Evolutionary conservation across 2,329 filamentous ascomycete species (phyloP), one percentile per base, ranked within the genome.

Genomic region (Orbilia quercus): DNA sequence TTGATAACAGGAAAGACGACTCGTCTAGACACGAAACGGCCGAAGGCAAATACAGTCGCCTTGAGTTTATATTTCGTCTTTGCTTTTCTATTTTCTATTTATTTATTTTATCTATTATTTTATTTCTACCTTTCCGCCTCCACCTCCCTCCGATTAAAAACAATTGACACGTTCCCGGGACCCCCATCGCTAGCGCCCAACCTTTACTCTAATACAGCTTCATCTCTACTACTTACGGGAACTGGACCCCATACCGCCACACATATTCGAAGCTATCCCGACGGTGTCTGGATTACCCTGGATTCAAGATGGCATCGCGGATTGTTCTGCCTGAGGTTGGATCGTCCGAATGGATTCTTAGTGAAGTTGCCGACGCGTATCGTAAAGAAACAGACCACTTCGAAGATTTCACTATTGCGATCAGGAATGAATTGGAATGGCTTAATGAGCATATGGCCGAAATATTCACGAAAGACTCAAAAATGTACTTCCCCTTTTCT

Each of bases 401-500:
- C 62, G 94, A 98, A 77, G 96, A 99, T 82, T 96, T 98, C 79
- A 88, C 91, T 45, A 98, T 91, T 82, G 92, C 92, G 28, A 93
- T 91, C 75, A 88, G 91, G 69, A 96, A 98, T 82, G 95, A 99
- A 81, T 84, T 98, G 79, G 93, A 98, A 80, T 99, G 95, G 95
- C 84, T 99, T 78, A 98, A 99, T 79, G 95, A 98, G 82, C 95
- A 99, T 81, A 97, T 99, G 94, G 88, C 88, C 54, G 92, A 96
- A 75, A 91, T 99, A 79, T 96, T 98, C 80, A 90, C 89, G 78
- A 88, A 90, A 77, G 55, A 55, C 25, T 55, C 62, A 2, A 62
- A 63, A 34, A 53, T 74, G 70, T 74, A 60, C 6, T n/a, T 14
- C 18, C 14, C 28, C 12, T 45, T 12, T 22, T 31, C n/a, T 14